Evolutionary conservation across 179 eudicot genomes (phyloP), one percentile per base, ranked within the genome.

Genomic region (Heliamphora pulchella): DNA sequence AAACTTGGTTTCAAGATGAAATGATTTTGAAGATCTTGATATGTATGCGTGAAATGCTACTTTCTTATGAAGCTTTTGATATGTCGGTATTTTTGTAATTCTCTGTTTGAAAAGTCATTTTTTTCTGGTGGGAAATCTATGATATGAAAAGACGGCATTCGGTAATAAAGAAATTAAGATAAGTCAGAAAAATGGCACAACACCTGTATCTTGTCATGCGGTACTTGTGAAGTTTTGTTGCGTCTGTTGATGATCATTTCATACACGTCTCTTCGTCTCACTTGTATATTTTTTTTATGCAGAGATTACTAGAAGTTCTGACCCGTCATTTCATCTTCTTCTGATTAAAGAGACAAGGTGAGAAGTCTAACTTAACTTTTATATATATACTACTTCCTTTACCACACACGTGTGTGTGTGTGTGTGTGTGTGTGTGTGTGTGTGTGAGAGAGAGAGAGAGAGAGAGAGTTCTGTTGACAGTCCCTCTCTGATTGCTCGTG

Each of bases 401-500:
- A 31, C 10, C 53, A 39, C 13, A 41, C 10, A 15, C 13, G 59
- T n/a, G 8, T 4, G 39, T 69, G 15, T 11, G 13, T 10, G 53
- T 75, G 65, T 5, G 39, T 8, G 65, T 63, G 67, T n/a, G 8
- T 4, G 39, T 69, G 15, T 11, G 8, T 4, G 39, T 69, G 15
- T 11, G 39, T 8, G 65, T 63, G 67, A 20, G 22, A 20, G 73
- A 57, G 75, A 46, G 76, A 78, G 74, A 71, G 63, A 54, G 71
- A 76, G 66, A 71, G 58, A 64, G 80, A 18, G 47, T 69, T 67
- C 14, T 58, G 80, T 72, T 76, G 68, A 59, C 64, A 41, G 51
- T 13, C 4, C 58, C 70, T 71, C 65, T 80, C 39, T 68, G 74
- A 31, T 62, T 65, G 74, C 89, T 69, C 88, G 91, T 88, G 91